phyloP scores from a whole-genome alignment of 257 asterid genomes.

The Solanum sejunctum region DNA sequence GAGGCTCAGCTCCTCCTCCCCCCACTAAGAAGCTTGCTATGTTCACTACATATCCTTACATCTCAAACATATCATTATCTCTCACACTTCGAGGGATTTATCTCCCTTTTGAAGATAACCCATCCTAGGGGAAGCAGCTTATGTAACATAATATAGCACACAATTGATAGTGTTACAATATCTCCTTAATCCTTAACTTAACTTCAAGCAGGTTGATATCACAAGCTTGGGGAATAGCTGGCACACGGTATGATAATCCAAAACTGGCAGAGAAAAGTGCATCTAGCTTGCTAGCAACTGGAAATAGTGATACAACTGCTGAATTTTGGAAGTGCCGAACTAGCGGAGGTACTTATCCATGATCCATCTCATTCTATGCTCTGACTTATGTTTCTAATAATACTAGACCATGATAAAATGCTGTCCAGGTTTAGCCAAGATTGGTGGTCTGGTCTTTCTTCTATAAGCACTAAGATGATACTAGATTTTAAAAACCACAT shows the following conservation, averaged over 20 bases:
- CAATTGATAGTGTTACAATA: neutral
- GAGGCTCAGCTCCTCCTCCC: neutral
- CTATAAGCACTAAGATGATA: neutral
- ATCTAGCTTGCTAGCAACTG: slow-evolving; percentile 37
- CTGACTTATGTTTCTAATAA: neutral
- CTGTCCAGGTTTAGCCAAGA: neutral
- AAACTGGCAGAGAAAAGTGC: slow-evolving; percentile 54
- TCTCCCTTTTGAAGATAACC: neutral
- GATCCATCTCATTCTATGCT: neutral
- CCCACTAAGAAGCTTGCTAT: neutral
- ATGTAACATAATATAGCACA: neutral
- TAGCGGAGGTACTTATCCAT: slow-evolving; percentile 48
- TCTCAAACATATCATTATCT: neutral
- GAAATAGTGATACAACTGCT: slow-evolving; percentile 17
- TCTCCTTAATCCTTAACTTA: neutral
- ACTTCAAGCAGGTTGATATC: slow-evolving; percentile 45
- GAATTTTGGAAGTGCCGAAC: slow-evolving; percentile 71
- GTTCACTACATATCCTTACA: neutral
- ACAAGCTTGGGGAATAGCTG: slow-evolving; percentile 78
- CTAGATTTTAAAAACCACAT: neutral
- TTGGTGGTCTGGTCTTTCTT: neutral
- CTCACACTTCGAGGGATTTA: neutral
- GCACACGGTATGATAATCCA: slow-evolving; percentile 53
- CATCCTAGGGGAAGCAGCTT: neutral
- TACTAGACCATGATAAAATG: neutral